phyloP scores from a whole-genome alignment of 345 rosid genomes.

The Rhodamnia rubescens region DNA sequence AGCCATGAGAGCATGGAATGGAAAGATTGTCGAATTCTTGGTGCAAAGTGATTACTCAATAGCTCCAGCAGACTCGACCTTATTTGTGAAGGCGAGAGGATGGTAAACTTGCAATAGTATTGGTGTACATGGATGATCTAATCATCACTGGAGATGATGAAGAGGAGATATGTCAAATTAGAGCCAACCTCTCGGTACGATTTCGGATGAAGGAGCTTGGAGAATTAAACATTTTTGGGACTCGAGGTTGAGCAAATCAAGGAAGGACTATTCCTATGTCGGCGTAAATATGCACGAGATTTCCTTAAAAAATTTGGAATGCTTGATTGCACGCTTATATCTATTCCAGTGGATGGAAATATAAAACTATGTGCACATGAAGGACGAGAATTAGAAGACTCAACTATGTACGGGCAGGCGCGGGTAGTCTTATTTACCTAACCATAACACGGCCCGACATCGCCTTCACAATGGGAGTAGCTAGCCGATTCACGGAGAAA shows the following conservation, averaged over 20 bases:
- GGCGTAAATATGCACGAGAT: not conserved
- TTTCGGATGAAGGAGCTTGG: not conserved
- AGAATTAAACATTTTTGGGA: not conserved
- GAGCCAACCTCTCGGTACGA: not conserved
- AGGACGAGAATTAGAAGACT: not conserved
- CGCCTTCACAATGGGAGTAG: too few species aligned
- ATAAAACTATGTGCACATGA: not conserved
- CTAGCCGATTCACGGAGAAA: too few species aligned
- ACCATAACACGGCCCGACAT: too few species aligned
- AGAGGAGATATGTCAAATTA: not conserved
- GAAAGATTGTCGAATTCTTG: not conserved
- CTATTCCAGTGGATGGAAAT: not conserved
- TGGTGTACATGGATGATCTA: not conserved
- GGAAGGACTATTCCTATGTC: not conserved
- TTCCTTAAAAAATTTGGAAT: not conserved
- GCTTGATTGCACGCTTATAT: not conserved
- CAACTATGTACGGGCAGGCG: not conserved
- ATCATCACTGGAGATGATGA: not conserved
- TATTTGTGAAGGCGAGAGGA: not conserved
- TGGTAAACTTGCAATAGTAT: not conserved
- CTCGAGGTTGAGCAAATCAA: not conserved
- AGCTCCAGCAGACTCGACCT: not conserved
- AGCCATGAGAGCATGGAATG: not conserved
- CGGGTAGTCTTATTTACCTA: too few species aligned
- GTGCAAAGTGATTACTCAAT: not conserved